Conservation (phyloP, 495 filamentous ascomycete genomes). For the Annulohypoxylon stygium region DNA sequence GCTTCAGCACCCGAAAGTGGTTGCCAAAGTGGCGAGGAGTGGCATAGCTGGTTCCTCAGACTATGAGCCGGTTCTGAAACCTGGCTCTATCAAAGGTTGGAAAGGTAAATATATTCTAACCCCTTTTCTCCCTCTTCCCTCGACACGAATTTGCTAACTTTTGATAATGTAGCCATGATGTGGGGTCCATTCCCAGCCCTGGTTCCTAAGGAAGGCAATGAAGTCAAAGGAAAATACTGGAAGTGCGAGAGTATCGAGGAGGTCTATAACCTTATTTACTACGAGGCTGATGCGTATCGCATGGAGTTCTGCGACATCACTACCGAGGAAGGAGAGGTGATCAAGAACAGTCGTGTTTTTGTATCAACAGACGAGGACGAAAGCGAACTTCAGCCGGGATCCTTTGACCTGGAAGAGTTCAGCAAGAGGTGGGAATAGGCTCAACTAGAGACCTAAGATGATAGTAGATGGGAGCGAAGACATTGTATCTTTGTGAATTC, state of each 20-base stretch:
- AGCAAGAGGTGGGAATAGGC: background rate
- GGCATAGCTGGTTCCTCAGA: background rate
- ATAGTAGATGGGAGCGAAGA: background rate
- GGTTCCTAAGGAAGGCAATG: conserved; percentile 17
- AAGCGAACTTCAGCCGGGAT: conserved; percentile 25
- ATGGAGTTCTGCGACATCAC: conserved; percentile 38
- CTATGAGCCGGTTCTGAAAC: background rate
- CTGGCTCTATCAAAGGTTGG: conserved; percentile 35
- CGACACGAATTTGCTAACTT: conserved; percentile 12
- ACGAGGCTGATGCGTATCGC: conserved; percentile 35
- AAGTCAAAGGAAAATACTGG: conserved; percentile 33
- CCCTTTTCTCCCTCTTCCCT: background rate
- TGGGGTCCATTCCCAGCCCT: conserved; percentile 37
- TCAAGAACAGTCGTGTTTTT: conserved; percentile 41
- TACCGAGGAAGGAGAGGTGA: conserved; percentile 27
- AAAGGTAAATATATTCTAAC: conserved; percentile 18
- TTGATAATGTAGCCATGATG: conserved; percentile 24
- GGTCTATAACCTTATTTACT: conserved; percentile 7
- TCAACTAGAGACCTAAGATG: background rate
- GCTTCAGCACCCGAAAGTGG: conserved; percentile 21
- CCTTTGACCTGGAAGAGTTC: conserved; percentile 24
- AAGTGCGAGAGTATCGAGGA: conserved; percentile 34
- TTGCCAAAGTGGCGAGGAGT: background rate
- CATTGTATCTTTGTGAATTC: background rate
- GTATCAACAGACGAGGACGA: conserved; percentile 9